Evolutionary conservation across 805 yeast species (phyloP).

Genomic region (Ogataea methylovora): DNA sequence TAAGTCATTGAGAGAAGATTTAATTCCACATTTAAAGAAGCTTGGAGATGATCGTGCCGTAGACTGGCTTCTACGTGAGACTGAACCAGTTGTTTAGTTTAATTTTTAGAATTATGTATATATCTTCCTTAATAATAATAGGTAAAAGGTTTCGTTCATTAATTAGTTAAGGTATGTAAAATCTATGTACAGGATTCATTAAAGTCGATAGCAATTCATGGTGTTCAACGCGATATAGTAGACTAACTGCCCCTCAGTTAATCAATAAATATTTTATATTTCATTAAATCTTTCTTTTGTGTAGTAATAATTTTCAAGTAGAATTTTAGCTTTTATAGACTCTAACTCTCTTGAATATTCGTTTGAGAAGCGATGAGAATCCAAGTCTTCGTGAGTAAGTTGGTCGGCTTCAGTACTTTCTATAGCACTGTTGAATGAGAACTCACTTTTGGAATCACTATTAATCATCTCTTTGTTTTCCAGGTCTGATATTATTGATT

Average conservation of each 20-base stretch:
- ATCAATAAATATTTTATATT: neutral
- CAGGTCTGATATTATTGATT: no score
- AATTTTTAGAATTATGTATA: neutral
- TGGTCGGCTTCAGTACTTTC: neutral
- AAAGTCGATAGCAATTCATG: neutral
- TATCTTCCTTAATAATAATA: no score
- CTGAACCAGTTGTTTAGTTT: slow-evolving; percentile 26
- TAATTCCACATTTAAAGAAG: slow-evolving; percentile 44
- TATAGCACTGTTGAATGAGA: neutral
- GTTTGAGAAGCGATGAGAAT: neutral
- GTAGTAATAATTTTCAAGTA: slow-evolving; percentile 1
- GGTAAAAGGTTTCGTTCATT: no score
- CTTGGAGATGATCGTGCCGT: slow-evolving; percentile 50
- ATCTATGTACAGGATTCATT: neutral
- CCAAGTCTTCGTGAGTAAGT: no score
- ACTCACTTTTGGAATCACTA: neutral
- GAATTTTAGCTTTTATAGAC: neutral
- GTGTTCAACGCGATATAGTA: no score
- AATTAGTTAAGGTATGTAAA: no score
- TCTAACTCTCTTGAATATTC: neutral
- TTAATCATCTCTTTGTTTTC: no score
- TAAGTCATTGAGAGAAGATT: slow-evolving; percentile 40
- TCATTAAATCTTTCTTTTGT: slow-evolving; percentile 1
- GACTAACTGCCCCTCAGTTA: no score
- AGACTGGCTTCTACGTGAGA: slow-evolving; percentile 68